phyloP scores from a whole-genome alignment of 495 filamentous ascomycete species.

The Cetradonia linearis region DNA sequence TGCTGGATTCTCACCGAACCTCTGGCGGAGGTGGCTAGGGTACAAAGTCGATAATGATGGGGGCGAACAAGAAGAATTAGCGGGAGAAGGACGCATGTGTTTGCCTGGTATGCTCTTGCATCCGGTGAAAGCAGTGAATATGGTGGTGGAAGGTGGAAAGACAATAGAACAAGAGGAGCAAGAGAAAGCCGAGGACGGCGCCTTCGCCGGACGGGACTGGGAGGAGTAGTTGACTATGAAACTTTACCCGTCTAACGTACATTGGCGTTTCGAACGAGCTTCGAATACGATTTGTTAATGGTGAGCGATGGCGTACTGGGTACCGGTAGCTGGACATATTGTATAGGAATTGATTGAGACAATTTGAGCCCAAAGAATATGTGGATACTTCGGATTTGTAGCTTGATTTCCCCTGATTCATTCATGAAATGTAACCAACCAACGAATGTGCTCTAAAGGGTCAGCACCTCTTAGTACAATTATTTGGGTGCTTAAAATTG shows the following conservation, averaged over 20 bases:
- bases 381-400: no score
- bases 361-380: no score
- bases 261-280: conserved; percentile 6
- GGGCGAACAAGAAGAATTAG: conserved; percentile 70
- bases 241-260: conserved; percentile 5
- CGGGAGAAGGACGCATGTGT: conserved; percentile 83
- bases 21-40: conserved; percentile 84
- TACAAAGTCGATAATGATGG: conserved; percentile 76
- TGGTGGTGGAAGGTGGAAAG: conserved; percentile 53
- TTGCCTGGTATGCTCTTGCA: conserved; percentile 85
- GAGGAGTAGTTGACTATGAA: neutral
- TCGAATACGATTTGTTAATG: neutral
- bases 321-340: neutral
- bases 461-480: no score
- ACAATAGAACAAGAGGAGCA: conserved; percentile 28
- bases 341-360: neutral
- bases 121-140: conserved; percentile 76
- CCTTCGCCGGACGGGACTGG: conserved; percentile 12
- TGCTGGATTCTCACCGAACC: conserved; percentile 67
- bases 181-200: conserved; percentile 28
- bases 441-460: no score
- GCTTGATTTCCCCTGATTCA: no score
- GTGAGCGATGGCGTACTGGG: neutral
- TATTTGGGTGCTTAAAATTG: no score
- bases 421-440: no score